Evolutionary conservation across 768 basidiomycete species (phyloP), one percentile per base, ranked within the genome.

Genomic region (Serpula lacrymans): DNA sequence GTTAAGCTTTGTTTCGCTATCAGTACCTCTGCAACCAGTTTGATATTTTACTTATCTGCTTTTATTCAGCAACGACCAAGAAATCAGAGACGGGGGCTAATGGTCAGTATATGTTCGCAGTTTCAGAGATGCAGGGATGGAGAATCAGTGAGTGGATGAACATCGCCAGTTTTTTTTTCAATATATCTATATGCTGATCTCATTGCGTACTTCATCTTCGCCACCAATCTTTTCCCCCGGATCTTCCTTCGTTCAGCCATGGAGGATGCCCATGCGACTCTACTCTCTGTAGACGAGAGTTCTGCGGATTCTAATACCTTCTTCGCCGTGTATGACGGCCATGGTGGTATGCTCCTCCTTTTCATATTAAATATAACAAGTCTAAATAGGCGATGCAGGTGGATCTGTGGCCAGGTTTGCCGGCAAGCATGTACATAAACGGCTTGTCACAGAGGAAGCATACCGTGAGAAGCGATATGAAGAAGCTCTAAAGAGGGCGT

Each of bases 101-200:
- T 77, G 73, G 70, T 45, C 77, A 77, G 42, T 82, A 77, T 63
- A 54, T 73, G 33, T 97, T 82, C 63, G 85, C 78, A 6, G 75
- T 96, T 30, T 84, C 88, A 33, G 94, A 97, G 67, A 98, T 98
- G 95, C 96, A 99, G 65, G 96, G 96, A 54, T 99, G 96, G 96
- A 76, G 96, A 65, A 85, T 98, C 67, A 81, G 95, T 99, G 57
- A 68, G 95, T n/a, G n/a, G n/a, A n/a, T n/a, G n/a, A n/a, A n/a
- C n/a, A n/a, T n/a, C n/a, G n/a, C n/a, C n/a, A n/a, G n/a, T n/a
- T n/a, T 84, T 34, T 22, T 28, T 37, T 35, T 25, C 13, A 2
- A 26, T 37, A 12, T 32, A 8, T 6, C 8, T 17, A 11, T n/a
- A n/a, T 6, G 11, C 7, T 24, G 17, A 17, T 2, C 43, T 46